Base-by-base conservation (phyloP, 257 asterid genomes). In the Apocynum venetum region DNA sequence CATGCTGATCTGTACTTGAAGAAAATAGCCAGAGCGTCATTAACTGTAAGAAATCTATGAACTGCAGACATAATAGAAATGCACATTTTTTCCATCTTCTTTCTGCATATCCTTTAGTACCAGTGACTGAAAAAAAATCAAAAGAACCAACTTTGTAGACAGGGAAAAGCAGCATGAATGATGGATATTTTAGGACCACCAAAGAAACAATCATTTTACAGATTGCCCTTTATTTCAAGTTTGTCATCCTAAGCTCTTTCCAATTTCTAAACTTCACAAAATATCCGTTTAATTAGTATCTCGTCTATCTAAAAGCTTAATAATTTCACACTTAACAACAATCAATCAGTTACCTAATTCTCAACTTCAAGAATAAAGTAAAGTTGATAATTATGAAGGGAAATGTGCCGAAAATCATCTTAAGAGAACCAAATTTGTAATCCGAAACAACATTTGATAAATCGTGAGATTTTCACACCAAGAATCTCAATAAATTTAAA, bases 1-100 rank as follows among this genome's bases (percentile, higher is more conserved):
- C 75, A 81, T 80, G 86, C 73, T 86, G 89, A 75, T 83, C 80
- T 56, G 86, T 43, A 70, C 86, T 94, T 93, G 80, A 65, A 79
- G 68, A 74, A 74, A 61, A 75, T 12, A 55, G n/a, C 76, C 35
- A 78, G 20, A 61, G 55, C 68, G 73, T 56, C 48, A 70, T 55
- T 11, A 73, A n/a, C 56, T 19, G 36, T 36, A 59, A 76, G 10
- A 31, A 36, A 51, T 35, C 25, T 31, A 40, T 40, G 19, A 47
- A 31, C 46, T 12, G 47, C 38, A 56, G 41, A 71, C 52, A 17
- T 57, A 14, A 8, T 25, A 25, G 31, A 25, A 25, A 25, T 25
- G 31, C 31, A 25, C 31, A 25, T 25, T 25, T 25, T 25, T 25
- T 25, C 31, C 31, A 25, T 25, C 31, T 25, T 25, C 31, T 25